phyloP scores from a whole-genome alignment of 148 eudicot genomes.

The Vaccinium vitisidaea region DNA sequence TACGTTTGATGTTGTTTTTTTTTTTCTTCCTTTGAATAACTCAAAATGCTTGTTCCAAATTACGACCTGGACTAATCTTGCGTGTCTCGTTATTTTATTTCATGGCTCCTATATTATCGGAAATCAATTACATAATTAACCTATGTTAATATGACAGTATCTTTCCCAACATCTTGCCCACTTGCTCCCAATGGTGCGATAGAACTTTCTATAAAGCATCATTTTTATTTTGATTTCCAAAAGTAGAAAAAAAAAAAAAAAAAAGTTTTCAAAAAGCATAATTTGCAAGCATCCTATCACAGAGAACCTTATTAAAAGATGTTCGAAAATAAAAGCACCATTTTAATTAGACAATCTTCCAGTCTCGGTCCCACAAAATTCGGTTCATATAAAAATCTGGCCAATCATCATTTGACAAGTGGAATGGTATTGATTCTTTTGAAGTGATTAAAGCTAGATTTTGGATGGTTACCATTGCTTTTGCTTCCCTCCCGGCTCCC shows the following conservation, averaged over 20 bases:
- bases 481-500: neutral
- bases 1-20: too few species aligned
- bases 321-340: neutral
- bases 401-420: neutral
- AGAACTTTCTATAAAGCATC: neutral
- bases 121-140: neutral
- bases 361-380: constrained; percentile 6
- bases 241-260: neutral
- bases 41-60: neutral
- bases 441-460: neutral
- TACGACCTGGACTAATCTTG: neutral
- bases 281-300: neutral
- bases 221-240: neutral
- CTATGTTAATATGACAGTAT: neutral
- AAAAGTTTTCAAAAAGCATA: neutral
- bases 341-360: too few species aligned
- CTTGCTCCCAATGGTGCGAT: neutral
- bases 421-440: constrained; percentile 12
- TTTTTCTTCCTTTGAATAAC: neutral
- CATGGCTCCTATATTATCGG: neutral
- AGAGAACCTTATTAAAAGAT: constrained; percentile 3
- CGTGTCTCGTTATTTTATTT: neutral
- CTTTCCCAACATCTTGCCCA: neutral
- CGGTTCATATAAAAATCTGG: neutral
- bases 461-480: constrained; percentile 9